These are phyloP conservation scores for Trichocomaceae sp. DNA, from an alignment of 2,329 filamentous ascomycete species.

Conservation along the genomic window DNA sequence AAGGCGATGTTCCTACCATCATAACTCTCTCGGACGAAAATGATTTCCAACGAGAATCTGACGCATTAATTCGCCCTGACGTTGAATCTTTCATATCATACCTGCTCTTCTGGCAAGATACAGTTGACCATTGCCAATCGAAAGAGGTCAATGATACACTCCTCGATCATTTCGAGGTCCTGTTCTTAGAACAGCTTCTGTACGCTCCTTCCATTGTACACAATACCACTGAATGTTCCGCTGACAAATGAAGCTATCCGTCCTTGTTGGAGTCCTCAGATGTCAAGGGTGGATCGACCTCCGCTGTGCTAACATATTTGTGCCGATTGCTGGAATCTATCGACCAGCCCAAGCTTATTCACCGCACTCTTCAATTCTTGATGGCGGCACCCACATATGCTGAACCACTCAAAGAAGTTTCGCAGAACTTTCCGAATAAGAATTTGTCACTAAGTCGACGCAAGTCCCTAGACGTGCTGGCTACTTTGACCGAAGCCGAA, in stretches of 20 bases:
- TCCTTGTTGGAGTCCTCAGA: slow-evolving; percentile 95
- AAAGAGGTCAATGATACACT: slow-evolving; percentile 86
- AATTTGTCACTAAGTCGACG: slow-evolving; percentile 57
- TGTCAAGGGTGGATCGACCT: slow-evolving; percentile 90
- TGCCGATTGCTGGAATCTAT: slow-evolving; percentile 83
- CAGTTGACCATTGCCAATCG: slow-evolving; percentile 89
- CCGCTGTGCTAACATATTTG: slow-evolving; percentile 90
- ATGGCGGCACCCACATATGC: slow-evolving; percentile 60
- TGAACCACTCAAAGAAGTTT: slow-evolving; percentile 36
- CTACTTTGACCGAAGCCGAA: slow-evolving; percentile 66
- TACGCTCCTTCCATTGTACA: slow-evolving; percentile 41
- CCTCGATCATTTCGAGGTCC: slow-evolving; percentile 92
- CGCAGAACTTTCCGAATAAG: slow-evolving; percentile 53
- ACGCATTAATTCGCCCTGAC: slow-evolving; percentile 75
- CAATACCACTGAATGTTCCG: background rate
- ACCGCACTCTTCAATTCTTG: slow-evolving; percentile 87
- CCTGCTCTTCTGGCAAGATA: slow-evolving; percentile 95
- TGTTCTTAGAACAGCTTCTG: slow-evolving; percentile 91
- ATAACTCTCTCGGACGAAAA: slow-evolving; percentile 84
- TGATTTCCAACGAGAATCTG: slow-evolving; percentile 65
- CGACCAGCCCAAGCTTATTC: slow-evolving; percentile 88
- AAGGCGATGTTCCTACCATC: slow-evolving; percentile 67
- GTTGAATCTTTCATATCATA: slow-evolving; percentile 92
- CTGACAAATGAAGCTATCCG: slow-evolving; percentile 60
- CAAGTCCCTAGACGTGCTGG: slow-evolving; percentile 82